These are phyloP conservation scores for Quaeritorhiza haematococci DNA, from an alignment of 371 early-diverging fungal species.

Conservation along the genomic window DNA sequence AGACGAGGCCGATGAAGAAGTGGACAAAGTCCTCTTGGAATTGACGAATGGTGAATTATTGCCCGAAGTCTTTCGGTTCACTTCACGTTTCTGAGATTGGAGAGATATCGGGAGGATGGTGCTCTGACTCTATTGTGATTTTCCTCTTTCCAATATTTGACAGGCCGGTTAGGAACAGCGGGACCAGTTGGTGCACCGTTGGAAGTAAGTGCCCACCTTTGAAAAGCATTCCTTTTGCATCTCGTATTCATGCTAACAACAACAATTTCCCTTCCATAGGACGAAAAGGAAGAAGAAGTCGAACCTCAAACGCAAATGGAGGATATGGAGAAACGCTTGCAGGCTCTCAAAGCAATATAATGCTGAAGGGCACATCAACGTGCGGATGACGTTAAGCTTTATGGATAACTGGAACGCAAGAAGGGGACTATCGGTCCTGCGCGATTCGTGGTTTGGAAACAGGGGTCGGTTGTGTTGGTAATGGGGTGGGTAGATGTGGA, in stretches of 20 bases:
- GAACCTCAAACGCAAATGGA: not conserved
- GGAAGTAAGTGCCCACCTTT: slow-evolving; percentile 18
- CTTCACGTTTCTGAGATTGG: not conserved
- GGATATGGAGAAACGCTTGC: slow-evolving; percentile 14
- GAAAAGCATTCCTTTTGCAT: not conserved
- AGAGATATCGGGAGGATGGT: not conserved
- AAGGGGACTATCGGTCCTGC: no score
- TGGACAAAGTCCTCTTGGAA: slow-evolving; percentile 81
- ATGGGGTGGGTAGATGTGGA: no score
- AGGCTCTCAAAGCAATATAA: slow-evolving; percentile 14
- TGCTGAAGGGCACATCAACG: not conserved
- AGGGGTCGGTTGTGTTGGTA: no score
- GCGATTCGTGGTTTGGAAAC: no score
- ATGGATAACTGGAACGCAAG: no score
- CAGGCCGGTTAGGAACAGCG: slow-evolving; percentile 69
- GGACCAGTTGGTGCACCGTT: slow-evolving; percentile 51
- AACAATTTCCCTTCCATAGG: not conserved
- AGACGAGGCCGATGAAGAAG: slow-evolving; percentile 91
- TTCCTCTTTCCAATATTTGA: slow-evolving; percentile 1
- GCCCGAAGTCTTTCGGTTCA: not conserved
- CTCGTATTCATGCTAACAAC: not conserved
- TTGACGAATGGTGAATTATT: slow-evolving; percentile 71
- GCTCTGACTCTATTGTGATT: not conserved
- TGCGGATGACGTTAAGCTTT: not conserved
- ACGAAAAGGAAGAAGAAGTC: not conserved